These are phyloP conservation scores for Dendrothele bispora DNA, from an alignment of 768 basidiomycete genomes.

Conservation along the genomic window DNA sequence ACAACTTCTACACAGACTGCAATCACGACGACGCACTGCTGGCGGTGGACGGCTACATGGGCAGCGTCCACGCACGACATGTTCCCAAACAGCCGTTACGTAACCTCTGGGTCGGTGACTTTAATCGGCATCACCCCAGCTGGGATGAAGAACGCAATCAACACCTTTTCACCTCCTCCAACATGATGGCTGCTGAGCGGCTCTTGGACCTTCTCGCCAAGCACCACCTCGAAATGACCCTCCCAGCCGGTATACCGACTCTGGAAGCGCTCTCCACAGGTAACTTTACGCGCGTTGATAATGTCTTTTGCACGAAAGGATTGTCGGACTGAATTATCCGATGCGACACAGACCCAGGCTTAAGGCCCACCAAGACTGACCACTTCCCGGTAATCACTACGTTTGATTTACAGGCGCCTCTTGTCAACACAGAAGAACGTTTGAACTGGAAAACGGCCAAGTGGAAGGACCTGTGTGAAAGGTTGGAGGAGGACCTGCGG, in stretches of 20 bases:
- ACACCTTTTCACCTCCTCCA: constrained; percentile 16
- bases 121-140: constrained; percentile 31
- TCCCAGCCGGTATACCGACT: constrained; percentile 27
- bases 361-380: not conserved
- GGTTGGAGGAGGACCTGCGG: too few relatives aligned
- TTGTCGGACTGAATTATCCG: not conserved
- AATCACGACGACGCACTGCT: constrained; percentile 10
- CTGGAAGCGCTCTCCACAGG: constrained; percentile 15
- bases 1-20: constrained; percentile 14
- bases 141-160: constrained; percentile 24
- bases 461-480: too few relatives aligned
- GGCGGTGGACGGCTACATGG: not conserved
- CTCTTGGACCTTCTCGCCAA: constrained; percentile 19
- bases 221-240: constrained; percentile 23
- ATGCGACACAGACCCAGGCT: not conserved
- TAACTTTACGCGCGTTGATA: constrained; percentile 12
- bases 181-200: constrained; percentile 2
- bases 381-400: not conserved
- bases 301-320: not conserved
- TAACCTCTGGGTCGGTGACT: constrained; percentile 19
- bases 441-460: too few relatives aligned
- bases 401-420: not conserved
- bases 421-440: too few relatives aligned
- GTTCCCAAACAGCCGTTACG: not conserved
- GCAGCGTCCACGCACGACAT: not conserved